These are phyloP conservation scores for Naganishia sp. DNA, from an alignment of 1,284 basidiomycete species.

Conservation along the genomic window DNA sequence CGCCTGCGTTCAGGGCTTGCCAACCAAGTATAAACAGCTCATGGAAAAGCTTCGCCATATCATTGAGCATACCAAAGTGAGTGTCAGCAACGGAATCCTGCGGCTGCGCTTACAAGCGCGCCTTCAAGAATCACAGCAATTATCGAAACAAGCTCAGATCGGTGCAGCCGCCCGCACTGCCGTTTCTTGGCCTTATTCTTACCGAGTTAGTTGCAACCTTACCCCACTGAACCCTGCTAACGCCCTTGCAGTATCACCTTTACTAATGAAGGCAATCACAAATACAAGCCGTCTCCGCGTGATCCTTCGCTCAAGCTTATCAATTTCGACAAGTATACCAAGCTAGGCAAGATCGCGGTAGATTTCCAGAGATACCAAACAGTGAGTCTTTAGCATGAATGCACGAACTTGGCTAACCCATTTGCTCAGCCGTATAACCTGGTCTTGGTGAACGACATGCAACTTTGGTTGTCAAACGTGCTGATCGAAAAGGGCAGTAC, in stretches of 20 bases:
- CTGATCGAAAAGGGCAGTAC: slow-evolving; percentile 51
- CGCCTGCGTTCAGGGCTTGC: slow-evolving; percentile 64
- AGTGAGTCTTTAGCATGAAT: slow-evolving; percentile 47
- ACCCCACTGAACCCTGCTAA: slow-evolving; percentile 12
- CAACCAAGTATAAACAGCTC: slow-evolving; percentile 77
- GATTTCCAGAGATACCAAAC: slow-evolving; percentile 91
- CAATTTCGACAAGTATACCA: slow-evolving; percentile 94
- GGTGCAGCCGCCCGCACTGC: slow-evolving; percentile 81
- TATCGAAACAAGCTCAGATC: slow-evolving; percentile 82
- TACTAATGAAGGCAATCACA: slow-evolving; percentile 90
- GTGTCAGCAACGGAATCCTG: slow-evolving; percentile 11
- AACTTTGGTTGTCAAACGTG: slow-evolving; percentile 46
- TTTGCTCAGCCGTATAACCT: slow-evolving; percentile 48
- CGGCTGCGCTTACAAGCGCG: background rate
- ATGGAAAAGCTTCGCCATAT: slow-evolving; percentile 79
- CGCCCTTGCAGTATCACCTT: slow-evolving; percentile 69
- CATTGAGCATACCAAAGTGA: slow-evolving; percentile 74
- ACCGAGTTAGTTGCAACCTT: slow-evolving; percentile 52
- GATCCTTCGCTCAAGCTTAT: slow-evolving; percentile 77
- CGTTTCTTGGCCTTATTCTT: slow-evolving; percentile 72
- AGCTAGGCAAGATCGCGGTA: slow-evolving; percentile 82
- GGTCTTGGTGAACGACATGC: slow-evolving; percentile 50
- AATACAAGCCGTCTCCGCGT: slow-evolving; percentile 74
- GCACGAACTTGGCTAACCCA: background rate
- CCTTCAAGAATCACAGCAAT: slow-evolving; percentile 56